phyloP scores from a whole-genome alignment of 305 asterid species.

The Fraxinus sp. region DNA sequence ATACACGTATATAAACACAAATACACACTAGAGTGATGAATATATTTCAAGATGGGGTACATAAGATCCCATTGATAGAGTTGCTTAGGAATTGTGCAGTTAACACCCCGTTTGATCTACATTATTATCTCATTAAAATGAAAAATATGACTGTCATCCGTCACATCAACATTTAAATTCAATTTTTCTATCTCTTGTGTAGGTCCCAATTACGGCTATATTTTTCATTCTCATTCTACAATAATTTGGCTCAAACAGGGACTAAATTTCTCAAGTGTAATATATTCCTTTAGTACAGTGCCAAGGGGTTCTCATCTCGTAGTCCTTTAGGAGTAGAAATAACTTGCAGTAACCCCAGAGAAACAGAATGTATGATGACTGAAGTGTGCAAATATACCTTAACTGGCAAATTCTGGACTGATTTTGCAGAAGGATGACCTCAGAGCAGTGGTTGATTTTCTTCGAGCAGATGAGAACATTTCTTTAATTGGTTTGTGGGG shows the following conservation, averaged over 20 bases:
- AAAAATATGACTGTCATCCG: too few relatives aligned
- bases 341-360: background rate
- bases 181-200: too few relatives aligned
- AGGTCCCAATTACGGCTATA: too few relatives aligned
- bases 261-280: background rate
- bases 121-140: too few relatives aligned
- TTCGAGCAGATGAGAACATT: constrained; percentile 73
- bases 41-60: background rate
- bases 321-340: background rate
- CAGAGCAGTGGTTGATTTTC: constrained; percentile 71
- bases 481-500: constrained; percentile 93
- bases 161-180: too few relatives aligned
- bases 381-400: background rate
- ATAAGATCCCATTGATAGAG: background rate
- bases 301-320: background rate
- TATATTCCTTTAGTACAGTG: background rate
- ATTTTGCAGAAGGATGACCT: constrained; percentile 80
- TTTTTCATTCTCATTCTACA: too few relatives aligned
- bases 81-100: background rate
- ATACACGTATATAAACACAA: background rate
- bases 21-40: background rate
- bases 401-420: constrained; percentile 11
- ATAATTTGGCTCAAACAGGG: too few relatives aligned
- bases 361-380: background rate
- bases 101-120: too few relatives aligned